Evolutionary conservation across 306 rosid species (phyloP), one percentile per base, ranked within the genome.

Genomic region (Chamaecrista fasciculata): DNA sequence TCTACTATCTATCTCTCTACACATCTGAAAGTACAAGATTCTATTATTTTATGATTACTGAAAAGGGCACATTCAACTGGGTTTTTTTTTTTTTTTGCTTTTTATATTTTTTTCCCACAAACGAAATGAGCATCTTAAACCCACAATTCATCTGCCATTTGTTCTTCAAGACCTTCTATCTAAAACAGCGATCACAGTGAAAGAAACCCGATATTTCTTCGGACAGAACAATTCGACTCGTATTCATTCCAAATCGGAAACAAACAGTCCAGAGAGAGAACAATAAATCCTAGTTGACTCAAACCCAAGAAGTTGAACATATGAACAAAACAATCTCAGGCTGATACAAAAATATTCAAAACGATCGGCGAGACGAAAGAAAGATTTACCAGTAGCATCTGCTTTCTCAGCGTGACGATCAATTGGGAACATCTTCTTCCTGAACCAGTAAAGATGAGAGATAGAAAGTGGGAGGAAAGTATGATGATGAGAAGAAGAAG

Each of bases 91-190:
- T n/a, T n/a, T n/a, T n/a, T n/a, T n/a, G n/a, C n/a, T n/a, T n/a
- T n/a, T n/a, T n/a, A n/a, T 28, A 11, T 24, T 25, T 16, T 26
- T 11, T 25, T 51, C 11, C 50, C 33, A 34, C 28, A 57, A 36
- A 62, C 46, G 6, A 25, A 49, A n/a, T 20, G 60, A 60, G 20
- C 36, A 78, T 50, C 56, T 16, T 58, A 50, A n/a, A 60, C 21
- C 20, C 44, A 29, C 42, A 46, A 47, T 65, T 64, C 20, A n/a
- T 5, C 33, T 56, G 14, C 44, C 68, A 68, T 26, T 68, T 31
- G 11, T 39, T 67, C 14, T 39, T 39, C 8, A 50, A 53, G 23
- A 52, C 4, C 3, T 16, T 44, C 39, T 63, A n/a, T 5, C 3
- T 26, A 1, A 36, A 36, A 70, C 4, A 44, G n/a, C 4, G 25